Evolutionary conservation across 2,329 filamentous ascomycete genomes (phyloP).

Genomic region (Geoglossum cookeanum): DNA sequence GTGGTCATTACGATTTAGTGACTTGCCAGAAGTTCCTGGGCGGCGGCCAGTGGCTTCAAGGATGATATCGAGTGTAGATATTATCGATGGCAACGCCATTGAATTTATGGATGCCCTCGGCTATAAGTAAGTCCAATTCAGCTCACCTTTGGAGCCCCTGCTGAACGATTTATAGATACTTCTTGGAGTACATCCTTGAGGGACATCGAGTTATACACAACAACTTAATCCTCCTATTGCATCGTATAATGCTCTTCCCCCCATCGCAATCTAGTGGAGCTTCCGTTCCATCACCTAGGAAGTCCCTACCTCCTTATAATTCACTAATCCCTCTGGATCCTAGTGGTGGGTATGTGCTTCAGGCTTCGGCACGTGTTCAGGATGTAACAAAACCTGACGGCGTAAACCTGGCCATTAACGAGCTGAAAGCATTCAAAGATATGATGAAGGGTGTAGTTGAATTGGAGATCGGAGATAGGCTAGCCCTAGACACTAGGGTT

Average conservation of each 20-base stretch:
- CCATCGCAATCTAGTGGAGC: conserved; percentile 13
- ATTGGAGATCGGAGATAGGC: conserved; percentile 35
- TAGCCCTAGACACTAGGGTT: conserved; percentile 39
- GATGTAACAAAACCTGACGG: conserved; percentile 32
- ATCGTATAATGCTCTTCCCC: conserved; percentile 32
- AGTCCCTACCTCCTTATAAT: conserved; percentile 23
- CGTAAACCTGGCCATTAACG: conserved; percentile 32
- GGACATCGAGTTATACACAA: conserved; percentile 38
- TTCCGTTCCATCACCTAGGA: conserved; percentile 12
- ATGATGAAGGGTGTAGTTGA: conserved; percentile 37
- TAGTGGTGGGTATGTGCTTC: conserved; percentile 37
- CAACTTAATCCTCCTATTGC: conserved; percentile 36
- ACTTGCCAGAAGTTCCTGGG: conserved; percentile 31
- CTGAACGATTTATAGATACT: conserved; percentile 24
- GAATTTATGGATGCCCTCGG: conserved; percentile 31
- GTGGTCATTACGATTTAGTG: conserved; percentile 28
- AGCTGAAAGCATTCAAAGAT: conserved; percentile 34
- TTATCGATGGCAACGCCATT: conserved; percentile 30
- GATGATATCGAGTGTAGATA: conserved; percentile 27
- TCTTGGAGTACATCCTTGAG: conserved; percentile 35
- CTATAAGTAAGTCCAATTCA: conserved; percentile 26
- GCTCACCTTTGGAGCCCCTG: conserved; percentile 4
- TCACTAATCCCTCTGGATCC: conserved; percentile 32
- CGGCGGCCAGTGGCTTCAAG: conserved; percentile 34
- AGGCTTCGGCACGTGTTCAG: conserved; percentile 36